Percentiles rank a stretch among this genome's conserved stretches.
These are phyloP conservation scores for Apiospora arundinis DNA, from an alignment of 2,329 filamentous ascomycete species.

Conservation along the genomic window DNA sequence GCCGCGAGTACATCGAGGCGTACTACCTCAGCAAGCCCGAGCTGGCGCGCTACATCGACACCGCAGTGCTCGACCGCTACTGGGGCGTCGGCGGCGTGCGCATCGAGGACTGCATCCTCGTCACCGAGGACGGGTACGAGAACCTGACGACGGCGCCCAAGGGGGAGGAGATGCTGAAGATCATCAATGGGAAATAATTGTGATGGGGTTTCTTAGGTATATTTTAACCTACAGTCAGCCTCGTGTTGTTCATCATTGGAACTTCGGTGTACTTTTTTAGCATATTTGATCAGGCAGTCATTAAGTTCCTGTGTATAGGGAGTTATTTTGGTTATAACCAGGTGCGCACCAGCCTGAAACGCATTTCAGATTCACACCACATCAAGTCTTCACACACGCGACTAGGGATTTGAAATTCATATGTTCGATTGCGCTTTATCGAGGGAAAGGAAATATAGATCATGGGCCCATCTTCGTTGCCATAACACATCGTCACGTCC, in stretches of 20 bases:
- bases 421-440: not conserved
- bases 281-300: no score
- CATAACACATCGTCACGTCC: not conserved
- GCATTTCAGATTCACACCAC: no score
- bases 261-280: not conserved
- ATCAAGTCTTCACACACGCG: no score
- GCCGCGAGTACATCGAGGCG: constrained; percentile 73
- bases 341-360: no score
- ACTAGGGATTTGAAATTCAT: not conserved
- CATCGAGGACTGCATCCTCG: constrained; percentile 89
- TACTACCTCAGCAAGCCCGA: constrained; percentile 66
- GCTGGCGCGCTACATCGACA: constrained; percentile 70
- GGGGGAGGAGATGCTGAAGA: constrained; percentile 70
- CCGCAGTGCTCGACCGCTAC: constrained; percentile 68
- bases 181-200: constrained; percentile 45
- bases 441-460: constrained; percentile 8
- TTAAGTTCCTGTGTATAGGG: no score
- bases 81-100: constrained; percentile 86
- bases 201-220: not conserved
- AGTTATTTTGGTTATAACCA: no score
- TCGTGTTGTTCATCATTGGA: not conserved
- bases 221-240: not conserved
- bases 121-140: constrained; percentile 80
- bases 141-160: constrained; percentile 85
- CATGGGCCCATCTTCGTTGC: not conserved